Percentiles rank a stretch among this genome's conserved stretches.
phyloP scores from a whole-genome alignment of 352 stramenopile species.

The Phytopythium ostracodes region DNA sequence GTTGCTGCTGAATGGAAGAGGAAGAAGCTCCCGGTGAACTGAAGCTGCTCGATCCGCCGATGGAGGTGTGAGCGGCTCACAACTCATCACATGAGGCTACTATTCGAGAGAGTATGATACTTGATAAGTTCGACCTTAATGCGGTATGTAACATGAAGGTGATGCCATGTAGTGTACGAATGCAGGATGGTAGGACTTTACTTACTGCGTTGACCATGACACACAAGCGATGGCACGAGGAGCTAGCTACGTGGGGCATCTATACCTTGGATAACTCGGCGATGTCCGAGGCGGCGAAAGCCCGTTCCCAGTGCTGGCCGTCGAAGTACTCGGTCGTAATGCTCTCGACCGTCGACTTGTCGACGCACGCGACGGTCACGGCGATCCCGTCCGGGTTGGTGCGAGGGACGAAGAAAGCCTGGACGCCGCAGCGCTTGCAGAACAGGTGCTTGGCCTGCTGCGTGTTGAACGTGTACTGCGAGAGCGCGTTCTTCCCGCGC shows the following conservation, averaged over 20 bases:
- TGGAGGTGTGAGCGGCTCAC: neutral
- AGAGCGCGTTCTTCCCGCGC: conserved; percentile 35
- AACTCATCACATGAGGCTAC: neutral
- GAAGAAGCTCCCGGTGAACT: neutral
- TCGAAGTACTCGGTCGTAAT: neutral
- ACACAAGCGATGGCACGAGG: neutral
- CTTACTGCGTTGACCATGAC: neutral
- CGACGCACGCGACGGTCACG: conserved; percentile 69
- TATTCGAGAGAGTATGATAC: neutral
- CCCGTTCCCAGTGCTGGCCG: neutral
- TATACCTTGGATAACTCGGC: neutral
- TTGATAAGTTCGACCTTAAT: too few species aligned
- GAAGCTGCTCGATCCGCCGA: neutral
- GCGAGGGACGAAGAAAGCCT: conserved; percentile 74
- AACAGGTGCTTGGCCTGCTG: conserved; percentile 74
- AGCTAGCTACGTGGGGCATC: neutral
- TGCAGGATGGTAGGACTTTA: too few species aligned
- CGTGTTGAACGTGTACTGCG: conserved; percentile 81
- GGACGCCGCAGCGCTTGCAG: conserved; percentile 71
- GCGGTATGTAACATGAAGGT: too few species aligned
- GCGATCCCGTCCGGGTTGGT: conserved; percentile 75
- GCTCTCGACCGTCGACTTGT: conserved; percentile 31
- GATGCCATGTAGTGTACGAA: too few species aligned
- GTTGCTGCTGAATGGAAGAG: neutral
- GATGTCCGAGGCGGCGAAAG: neutral